Evolutionary conservation across 352 stramenopile genomes (phyloP), one percentile per base, ranked within the genome.

Genomic region (Globisporangium canariense): DNA sequence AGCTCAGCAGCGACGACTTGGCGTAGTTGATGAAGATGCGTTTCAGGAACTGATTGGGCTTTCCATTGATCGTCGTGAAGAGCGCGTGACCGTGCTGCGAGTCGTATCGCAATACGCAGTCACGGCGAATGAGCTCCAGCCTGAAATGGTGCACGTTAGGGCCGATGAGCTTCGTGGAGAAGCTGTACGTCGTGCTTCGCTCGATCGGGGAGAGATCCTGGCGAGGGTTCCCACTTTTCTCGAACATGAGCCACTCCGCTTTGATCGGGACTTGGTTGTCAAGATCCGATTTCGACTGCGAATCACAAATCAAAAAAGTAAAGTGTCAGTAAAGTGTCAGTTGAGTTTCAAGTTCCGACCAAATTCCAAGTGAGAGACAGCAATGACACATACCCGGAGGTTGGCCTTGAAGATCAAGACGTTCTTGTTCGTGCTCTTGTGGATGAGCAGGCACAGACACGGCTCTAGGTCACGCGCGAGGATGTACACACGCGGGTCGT

Each of bases 191-290:
- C n/a, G 77, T 86, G 58, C 70, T 77, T 14, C 76, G 69, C 60
- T 89, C 79, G 41, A 89, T 76, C 6, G 76, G 46, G 3, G 77
- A 85, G 16, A 89, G 68, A 11, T 82, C 69, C 22, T 86, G 71
- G 0, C 77, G 69, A 10, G 79, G 79, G 58, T 89, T 89, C 11
- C 79, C 79, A 5, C 32, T 52, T 59, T 86, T 89, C 46, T 89
- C 79, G 52, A 89, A 86, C 77, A 89, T 83, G 68, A 89, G 74
- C 79, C 79, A 89, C 61, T 89, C 79, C 7, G 73, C 79, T 30
- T 78, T 74, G 8, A 88, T 66, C 5, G 79, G 79, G 5, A 66
- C 54, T 2, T 69, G 47, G 0, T 59, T 30, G 54, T 86, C 68
- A 9, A 86, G 50, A 20, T 83, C 71, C 9, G 66, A 53, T 13